These are phyloP conservation scores for Comarum palustre DNA, from an alignment of 306 rosid species.

Conservation along the genomic window DNA sequence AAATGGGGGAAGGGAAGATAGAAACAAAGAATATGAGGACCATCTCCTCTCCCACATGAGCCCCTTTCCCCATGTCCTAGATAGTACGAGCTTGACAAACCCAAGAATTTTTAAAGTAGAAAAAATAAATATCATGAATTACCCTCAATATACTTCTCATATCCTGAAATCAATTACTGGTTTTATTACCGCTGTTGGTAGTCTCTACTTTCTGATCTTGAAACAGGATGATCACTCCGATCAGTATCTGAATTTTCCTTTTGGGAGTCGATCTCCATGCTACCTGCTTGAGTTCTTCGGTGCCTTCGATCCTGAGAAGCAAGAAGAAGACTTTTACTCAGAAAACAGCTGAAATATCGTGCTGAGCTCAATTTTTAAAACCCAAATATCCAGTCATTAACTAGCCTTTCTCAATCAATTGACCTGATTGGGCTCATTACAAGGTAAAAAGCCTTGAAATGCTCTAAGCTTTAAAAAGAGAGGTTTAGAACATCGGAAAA, in stretches of 20 bases:
- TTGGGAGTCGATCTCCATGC: conserved; percentile 73
- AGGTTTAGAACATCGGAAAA: neutral
- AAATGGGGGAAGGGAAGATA: conserved; percentile 2
- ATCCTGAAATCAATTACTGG: conserved; percentile 31
- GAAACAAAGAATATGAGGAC: conserved; percentile 10
- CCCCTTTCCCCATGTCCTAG: conserved; percentile 29
- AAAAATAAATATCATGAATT: conserved; percentile 24
- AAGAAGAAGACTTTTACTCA: neutral
- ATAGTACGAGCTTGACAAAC: conserved; percentile 33
- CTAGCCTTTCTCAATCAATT: neutral
- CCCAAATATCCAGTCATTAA: neutral
- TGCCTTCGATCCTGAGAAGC: conserved; percentile 74
- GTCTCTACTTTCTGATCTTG: conserved; percentile 55
- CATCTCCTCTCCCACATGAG: conserved; percentile 27
- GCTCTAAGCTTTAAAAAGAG: neutral
- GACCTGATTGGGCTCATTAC: neutral
- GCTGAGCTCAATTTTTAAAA: neutral
- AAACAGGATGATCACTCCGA: conserved; percentile 57
- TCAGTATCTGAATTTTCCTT: conserved; percentile 74
- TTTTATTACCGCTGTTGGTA: conserved; percentile 35
- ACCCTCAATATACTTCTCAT: conserved; percentile 38
- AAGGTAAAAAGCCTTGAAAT: neutral
- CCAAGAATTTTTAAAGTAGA: conserved; percentile 39
- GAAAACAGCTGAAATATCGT: neutral
- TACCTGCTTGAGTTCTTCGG: conserved; percentile 58